Conservation (phyloP, 1,139 yeast species). For the Diutina scorzettiae region DNA sequence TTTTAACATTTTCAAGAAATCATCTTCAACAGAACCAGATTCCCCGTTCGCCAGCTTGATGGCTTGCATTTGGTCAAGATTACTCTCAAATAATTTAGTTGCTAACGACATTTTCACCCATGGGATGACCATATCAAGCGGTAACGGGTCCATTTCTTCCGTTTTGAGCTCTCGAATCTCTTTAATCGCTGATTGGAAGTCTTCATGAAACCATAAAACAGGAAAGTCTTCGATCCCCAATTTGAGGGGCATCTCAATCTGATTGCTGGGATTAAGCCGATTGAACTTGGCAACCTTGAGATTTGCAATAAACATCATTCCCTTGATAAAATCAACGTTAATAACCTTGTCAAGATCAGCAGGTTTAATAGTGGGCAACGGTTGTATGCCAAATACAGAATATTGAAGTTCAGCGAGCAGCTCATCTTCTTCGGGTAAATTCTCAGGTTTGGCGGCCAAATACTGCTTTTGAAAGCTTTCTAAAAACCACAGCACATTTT, state of each 20-base stretch:
- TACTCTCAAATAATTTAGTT: neutral
- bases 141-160: neutral
- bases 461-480: neutral
- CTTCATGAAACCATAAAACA: neutral
- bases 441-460: neutral
- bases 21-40: neutral
- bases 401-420: neutral
- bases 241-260: neutral
- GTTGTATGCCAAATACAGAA: neutral
- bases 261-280: neutral
- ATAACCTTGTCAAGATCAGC: neutral
- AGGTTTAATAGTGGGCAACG: neutral
- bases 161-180: neutral
- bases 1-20: neutral
- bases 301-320: neutral
- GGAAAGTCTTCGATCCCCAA: constrained; percentile 4
- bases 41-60: neutral
- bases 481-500: neutral
- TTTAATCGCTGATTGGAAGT: neutral
- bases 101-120: constrained; percentile 3
- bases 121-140: neutral
- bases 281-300: neutral
- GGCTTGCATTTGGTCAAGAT: neutral
- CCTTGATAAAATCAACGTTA: neutral
- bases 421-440: neutral